Evolutionary conservation across 208 protist genomes (phyloP).

Genomic region (Dictyostelium gargantuum): DNA sequence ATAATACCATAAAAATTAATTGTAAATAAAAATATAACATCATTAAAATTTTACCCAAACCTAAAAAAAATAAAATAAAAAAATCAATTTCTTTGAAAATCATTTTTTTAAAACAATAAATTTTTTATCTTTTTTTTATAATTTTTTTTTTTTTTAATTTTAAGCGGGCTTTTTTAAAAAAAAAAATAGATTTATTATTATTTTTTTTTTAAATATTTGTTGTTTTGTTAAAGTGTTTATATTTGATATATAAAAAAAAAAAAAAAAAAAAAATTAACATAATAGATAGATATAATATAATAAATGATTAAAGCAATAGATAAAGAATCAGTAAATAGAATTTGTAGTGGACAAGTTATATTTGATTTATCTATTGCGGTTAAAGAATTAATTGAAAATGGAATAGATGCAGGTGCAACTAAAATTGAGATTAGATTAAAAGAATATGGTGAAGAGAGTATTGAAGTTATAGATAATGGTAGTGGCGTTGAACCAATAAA

Average conservation of each 20-base stretch:
- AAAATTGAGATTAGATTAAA: slow-evolving; percentile 73
- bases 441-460: slow-evolving; percentile 78
- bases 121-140: neutral
- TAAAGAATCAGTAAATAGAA: slow-evolving; percentile 78
- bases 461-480: slow-evolving; percentile 87
- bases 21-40: too few species aligned
- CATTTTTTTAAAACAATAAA: too few species aligned
- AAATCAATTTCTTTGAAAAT: too few species aligned
- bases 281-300: too few species aligned
- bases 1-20: too few species aligned
- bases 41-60: too few species aligned
- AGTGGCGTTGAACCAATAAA: slow-evolving; percentile 77
- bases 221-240: neutral
- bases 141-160: neutral
- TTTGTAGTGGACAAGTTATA: slow-evolving; percentile 87
- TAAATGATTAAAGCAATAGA: slow-evolving; percentile 67
- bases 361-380: slow-evolving; percentile 81
- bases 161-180: neutral
- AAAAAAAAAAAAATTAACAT: neutral
- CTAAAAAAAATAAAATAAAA: too few species aligned
- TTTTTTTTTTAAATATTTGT: neutral
- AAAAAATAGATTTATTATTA: neutral
- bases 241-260: neutral
- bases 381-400: slow-evolving; percentile 89
- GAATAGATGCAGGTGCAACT: slow-evolving; percentile 86